Conservation (phyloP, 805 yeast species). For the Cyberlindnera lachancei region DNA sequence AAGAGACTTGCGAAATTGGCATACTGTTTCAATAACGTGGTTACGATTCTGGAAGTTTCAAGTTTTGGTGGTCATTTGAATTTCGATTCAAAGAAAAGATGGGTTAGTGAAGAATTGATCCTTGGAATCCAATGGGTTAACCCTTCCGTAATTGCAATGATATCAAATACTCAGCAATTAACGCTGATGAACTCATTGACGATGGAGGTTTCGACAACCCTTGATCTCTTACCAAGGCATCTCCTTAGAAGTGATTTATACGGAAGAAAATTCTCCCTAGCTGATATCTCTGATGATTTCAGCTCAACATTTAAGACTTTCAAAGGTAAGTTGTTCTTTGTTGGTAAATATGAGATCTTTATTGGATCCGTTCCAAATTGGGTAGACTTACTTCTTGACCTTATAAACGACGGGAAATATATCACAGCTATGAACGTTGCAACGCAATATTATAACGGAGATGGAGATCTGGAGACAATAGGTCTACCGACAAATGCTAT, state of each 20-base stretch:
- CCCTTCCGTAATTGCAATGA: constrained; percentile 28
- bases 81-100: constrained; percentile 34
- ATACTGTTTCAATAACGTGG: constrained; percentile 58
- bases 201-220: constrained; percentile 23
- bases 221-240: constrained; percentile 25
- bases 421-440: constrained; percentile 51
- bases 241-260: constrained; percentile 28
- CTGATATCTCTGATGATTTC: constrained; percentile 8
- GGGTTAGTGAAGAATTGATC: constrained; percentile 41
- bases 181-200: constrained; percentile 33
- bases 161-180: constrained; percentile 41
- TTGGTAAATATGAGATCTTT: constrained; percentile 45
- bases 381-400: constrained; percentile 55
- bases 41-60: constrained; percentile 47
- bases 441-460: constrained; percentile 42
- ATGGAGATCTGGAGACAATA: constrained; percentile 36
- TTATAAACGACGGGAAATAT: constrained; percentile 42
- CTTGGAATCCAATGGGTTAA: constrained; percentile 53
- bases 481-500: constrained; percentile 47
- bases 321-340: constrained; percentile 41
- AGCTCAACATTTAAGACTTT: constrained; percentile 27
- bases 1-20: constrained; percentile 44
- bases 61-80: constrained; percentile 26
- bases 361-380: constrained; percentile 61
- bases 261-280: constrained; percentile 11